These are phyloP conservation scores for Przewalskia tangutica DNA, from an alignment of 257 asterid species.

Conservation along the genomic window DNA sequence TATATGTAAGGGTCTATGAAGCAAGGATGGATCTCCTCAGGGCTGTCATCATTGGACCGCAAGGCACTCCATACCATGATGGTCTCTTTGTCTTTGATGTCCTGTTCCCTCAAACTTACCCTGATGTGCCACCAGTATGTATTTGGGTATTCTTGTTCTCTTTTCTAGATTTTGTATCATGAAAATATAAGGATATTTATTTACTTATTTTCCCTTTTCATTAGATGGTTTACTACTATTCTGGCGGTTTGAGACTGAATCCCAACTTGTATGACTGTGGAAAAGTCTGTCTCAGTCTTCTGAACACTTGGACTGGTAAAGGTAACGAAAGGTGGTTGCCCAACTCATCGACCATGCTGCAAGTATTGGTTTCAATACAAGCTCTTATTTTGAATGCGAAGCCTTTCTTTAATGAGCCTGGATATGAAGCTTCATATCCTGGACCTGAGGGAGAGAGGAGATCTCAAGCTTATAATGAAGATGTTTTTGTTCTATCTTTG, in stretches of 20 bases:
- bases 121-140: constrained; percentile 40
- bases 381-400: constrained; percentile 36
- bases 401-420: constrained; percentile 53
- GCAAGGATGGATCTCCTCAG: constrained; percentile 51
- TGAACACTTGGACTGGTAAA: constrained; percentile 46
- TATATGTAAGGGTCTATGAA: constrained; percentile 44
- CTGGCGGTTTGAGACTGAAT: constrained; percentile 47
- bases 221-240: constrained; percentile 43
- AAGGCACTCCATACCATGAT: constrained; percentile 58
- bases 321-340: constrained; percentile 46
- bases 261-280: constrained; percentile 56
- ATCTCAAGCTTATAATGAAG: constrained; percentile 31
- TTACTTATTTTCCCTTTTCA: background rate
- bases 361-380: constrained; percentile 47
- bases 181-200: background rate
- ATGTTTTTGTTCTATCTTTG: constrained; percentile 32
- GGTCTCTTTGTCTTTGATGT: constrained; percentile 46
- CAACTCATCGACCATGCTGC: constrained; percentile 43
- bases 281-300: constrained; percentile 52
- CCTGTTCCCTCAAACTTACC: constrained; percentile 37
- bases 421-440: constrained; percentile 20
- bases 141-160: background rate
- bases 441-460: constrained; percentile 27
- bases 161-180: background rate
- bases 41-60: constrained; percentile 50